Evolutionary conservation across 1,284 basidiomycete genomes (phyloP).

Genomic region (Anthracocystis walkeri): DNA sequence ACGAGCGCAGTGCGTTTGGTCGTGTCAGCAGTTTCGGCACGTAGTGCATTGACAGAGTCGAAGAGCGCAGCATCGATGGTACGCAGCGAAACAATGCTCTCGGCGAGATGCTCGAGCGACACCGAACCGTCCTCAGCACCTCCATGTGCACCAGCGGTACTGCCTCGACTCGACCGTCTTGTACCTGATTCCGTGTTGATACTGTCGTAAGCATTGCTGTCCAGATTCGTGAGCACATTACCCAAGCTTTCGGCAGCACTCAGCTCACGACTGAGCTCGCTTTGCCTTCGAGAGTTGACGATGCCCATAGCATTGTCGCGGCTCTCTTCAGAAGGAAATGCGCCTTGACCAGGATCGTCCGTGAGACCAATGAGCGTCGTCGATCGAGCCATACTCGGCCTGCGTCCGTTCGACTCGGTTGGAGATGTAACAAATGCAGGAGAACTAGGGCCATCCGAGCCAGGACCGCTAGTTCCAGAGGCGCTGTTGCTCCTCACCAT

Average conservation of each 20-base stretch:
- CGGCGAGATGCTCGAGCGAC: slow-evolving; percentile 39
- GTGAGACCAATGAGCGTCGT: slow-evolving; percentile 26
- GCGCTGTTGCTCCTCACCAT: slow-evolving; percentile 40
- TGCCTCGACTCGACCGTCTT: slow-evolving; percentile 39
- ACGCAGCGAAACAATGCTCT: slow-evolving; percentile 53
- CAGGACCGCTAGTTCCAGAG: slow-evolving; percentile 20
- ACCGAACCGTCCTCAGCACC: slow-evolving; percentile 10
- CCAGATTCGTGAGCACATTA: slow-evolving; percentile 24
- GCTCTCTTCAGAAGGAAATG: slow-evolving; percentile 38
- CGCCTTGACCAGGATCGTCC: slow-evolving; percentile 21
- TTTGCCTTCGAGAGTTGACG: slow-evolving; percentile 28
- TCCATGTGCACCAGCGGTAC: slow-evolving; percentile 14
- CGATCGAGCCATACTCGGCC: slow-evolving; percentile 30
- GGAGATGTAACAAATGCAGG: slow-evolving; percentile 16
- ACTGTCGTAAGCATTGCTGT: slow-evolving; percentile 28
- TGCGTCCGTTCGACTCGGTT: slow-evolving; percentile 3
- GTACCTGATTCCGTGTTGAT: slow-evolving; percentile 38
- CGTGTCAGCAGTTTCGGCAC: slow-evolving; percentile 20
- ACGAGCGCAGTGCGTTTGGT: slow-evolving; percentile 33
- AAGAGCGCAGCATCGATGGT: slow-evolving; percentile 56
- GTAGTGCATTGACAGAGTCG: slow-evolving; percentile 41
- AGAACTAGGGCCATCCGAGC: slow-evolving; percentile 20
- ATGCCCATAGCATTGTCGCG: slow-evolving; percentile 44
- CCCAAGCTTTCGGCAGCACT: slow-evolving; percentile 44
- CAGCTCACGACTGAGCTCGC: slow-evolving; percentile 37